Evolutionary conservation across 495 filamentous ascomycete species (phyloP).

Genomic region (Aspergillus asperescens): DNA sequence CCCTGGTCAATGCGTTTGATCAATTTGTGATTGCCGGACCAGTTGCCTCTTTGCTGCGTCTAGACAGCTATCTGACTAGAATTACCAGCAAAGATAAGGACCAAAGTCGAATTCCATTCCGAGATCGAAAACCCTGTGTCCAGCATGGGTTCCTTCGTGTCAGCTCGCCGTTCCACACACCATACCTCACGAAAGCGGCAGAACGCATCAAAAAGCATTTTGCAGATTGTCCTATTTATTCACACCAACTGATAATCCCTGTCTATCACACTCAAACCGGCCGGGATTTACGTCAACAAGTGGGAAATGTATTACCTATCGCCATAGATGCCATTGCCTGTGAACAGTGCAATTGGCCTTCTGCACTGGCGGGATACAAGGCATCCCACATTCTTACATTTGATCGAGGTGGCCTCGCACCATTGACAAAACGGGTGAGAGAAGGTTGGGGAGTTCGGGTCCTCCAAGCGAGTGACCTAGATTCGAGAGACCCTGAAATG

Average conservation of each 20-base stretch:
- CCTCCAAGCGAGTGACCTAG: constrained; percentile 15
- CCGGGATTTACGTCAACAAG: constrained; percentile 17
- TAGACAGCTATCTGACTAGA: constrained; percentile 12
- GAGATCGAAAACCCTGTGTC: constrained; percentile 17
- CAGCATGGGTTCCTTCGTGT: constrained; percentile 25
- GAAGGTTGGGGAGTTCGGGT: constrained; percentile 18
- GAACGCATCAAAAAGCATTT: constrained; percentile 17
- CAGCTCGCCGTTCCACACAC: constrained; percentile 33
- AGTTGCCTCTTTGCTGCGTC: constrained; percentile 18
- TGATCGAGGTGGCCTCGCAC: constrained; percentile 17
- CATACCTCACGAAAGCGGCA: constrained; percentile 23
- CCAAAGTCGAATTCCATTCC: constrained; percentile 20
- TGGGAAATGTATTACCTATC: constrained; percentile 16
- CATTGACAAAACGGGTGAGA: constrained; percentile 11
- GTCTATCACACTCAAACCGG: constrained; percentile 34
- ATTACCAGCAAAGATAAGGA: constrained; percentile 12
- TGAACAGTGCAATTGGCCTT: constrained; percentile 17
- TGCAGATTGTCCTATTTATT: constrained; percentile 9
- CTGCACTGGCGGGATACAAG: neutral
- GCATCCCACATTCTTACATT: constrained; percentile 20
- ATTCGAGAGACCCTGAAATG: constrained; percentile 16
- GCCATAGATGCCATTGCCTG: constrained; percentile 24
- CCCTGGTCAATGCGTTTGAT: constrained; percentile 27
- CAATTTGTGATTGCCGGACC: constrained; percentile 32
- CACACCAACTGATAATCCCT: constrained; percentile 23